These are phyloP conservation scores for Amphirosellinia nigrospora DNA, from an alignment of 495 filamentous ascomycete species.

Conservation along the genomic window DNA sequence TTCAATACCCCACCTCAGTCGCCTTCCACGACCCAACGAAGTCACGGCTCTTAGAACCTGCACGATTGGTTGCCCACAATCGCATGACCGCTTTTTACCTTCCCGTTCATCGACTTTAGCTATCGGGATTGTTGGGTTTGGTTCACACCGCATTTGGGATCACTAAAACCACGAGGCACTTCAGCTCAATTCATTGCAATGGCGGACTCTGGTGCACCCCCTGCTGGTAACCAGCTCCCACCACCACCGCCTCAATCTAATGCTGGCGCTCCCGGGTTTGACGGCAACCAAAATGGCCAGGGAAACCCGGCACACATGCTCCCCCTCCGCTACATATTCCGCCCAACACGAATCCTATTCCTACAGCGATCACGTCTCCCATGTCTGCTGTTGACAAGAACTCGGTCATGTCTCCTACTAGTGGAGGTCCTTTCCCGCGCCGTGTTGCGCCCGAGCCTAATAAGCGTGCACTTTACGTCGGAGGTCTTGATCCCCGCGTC, in stretches of 20 bases:
- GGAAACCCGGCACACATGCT: constrained; percentile 83
- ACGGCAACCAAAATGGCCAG: constrained; percentile 69
- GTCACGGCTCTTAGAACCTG: constrained; percentile 9
- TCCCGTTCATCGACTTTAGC: constrained; percentile 11
- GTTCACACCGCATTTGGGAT: not conserved
- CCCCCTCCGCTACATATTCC: constrained; percentile 93
- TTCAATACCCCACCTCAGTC: constrained; percentile 20
- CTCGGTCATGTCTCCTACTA: constrained; percentile 81
- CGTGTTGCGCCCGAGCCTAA: constrained; percentile 97
- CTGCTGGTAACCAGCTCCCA: constrained; percentile 64
- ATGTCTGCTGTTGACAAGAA: constrained; percentile 68
- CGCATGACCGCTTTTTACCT: constrained; percentile 2
- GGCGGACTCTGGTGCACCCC: constrained; percentile 68
- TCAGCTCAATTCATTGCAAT: constrained; percentile 51
- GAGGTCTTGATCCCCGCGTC: constrained; percentile 91
- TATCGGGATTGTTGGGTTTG: not conserved
- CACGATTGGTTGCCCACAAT: constrained; percentile 4
- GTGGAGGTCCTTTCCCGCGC: constrained; percentile 79
- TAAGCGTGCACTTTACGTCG: constrained; percentile 96
- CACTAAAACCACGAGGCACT: constrained; percentile 9
- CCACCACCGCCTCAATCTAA: constrained; percentile 69
- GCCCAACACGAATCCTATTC: constrained; percentile 95
- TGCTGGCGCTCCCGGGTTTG: constrained; percentile 72
- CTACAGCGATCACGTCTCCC: constrained; percentile 88
- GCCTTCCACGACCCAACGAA: constrained; percentile 15